Evolutionary conservation across 768 basidiomycete genomes (phyloP), one percentile per base, ranked within the genome.

Genomic region (Lentinula lateritia): DNA sequence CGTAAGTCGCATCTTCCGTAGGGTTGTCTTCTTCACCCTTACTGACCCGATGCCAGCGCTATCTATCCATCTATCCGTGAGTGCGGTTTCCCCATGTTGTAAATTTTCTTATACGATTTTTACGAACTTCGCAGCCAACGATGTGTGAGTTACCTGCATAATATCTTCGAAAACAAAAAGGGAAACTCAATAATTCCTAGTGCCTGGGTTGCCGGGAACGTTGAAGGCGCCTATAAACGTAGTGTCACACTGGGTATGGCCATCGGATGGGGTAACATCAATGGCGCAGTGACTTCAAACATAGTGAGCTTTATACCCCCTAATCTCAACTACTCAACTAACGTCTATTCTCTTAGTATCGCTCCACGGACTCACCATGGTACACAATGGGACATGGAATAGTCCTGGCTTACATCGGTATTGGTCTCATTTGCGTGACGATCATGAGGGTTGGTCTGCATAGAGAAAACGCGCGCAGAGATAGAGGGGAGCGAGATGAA

Each of bases 151-250:
- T 41, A 38, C 52, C 42, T 39, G 28, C 28, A 20, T 60, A 48
- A 32, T 63, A 52, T 39, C 53, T 43, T 3, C 8, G 13, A 46
- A 36, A 15, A 50, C 46, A 28, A 28, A 2, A 28, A 28, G 42
- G 23, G 46, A 60, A 52, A 69, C 66, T 64, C 54, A 63, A 66
- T 9, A 57, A 35, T 50, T 18, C 70, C 65, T 70, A 84, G 86
- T 5, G 85, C 88, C 35, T 92, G 88, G 88, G 81, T 88, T 16
- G 84, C 85, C 16, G 80, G 85, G 58, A 90, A 89, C 62, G 78
- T 85, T 43, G 90, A 91, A 68, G 88, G 90, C 0, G 78, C 86
- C 3, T 90, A 89, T 69, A 90, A 90, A 70, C 84, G 89, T 8
- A 83, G 83, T 53, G 83, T 87, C 10, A 84, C 84, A 2, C 76